Conservation (phyloP, 2,329 filamentous ascomycete species). For the Decorospora gaudefroyi region DNA sequence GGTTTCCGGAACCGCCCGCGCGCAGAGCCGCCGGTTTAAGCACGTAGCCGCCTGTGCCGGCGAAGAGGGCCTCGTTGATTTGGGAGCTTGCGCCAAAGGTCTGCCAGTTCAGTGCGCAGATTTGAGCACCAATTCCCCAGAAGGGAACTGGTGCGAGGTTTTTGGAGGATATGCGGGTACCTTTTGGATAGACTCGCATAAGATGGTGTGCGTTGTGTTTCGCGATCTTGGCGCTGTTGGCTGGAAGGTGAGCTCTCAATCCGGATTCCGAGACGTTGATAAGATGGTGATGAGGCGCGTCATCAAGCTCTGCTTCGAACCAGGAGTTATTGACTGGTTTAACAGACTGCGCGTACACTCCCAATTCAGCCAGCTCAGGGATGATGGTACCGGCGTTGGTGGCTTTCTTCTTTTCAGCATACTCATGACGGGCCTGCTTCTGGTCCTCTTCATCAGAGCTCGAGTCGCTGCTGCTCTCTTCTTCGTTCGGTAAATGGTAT, state of each 20-base stretch:
- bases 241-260: conserved; percentile 58
- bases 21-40: conserved; percentile 67
- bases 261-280: conserved; percentile 71
- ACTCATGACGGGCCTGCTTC: conserved; percentile 58
- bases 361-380: conserved; percentile 66
- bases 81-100: conserved; percentile 68
- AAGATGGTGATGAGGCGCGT: conserved; percentile 65
- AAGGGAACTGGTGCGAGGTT: conserved; percentile 67
- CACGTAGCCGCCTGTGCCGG: conserved; percentile 66
- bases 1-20: conserved; percentile 57
- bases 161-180: conserved; percentile 67
- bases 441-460: conserved; percentile 51
- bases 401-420: conserved; percentile 59
- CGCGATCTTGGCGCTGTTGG: conserved; percentile 56
- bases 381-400: conserved; percentile 59
- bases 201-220: conserved; percentile 66
- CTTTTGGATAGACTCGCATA: conserved; percentile 73
- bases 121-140: conserved; percentile 70
- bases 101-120: conserved; percentile 73
- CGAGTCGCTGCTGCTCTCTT: conserved; percentile 42
- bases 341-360: conserved; percentile 71
- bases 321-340: conserved; percentile 69
- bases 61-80: conserved; percentile 70
- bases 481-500: conserved; percentile 63
- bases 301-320: conserved; percentile 58